These are phyloP conservation scores for Modicella reniformis DNA, from an alignment of 371 early-diverging fungal genomes.

Conservation along the genomic window DNA sequence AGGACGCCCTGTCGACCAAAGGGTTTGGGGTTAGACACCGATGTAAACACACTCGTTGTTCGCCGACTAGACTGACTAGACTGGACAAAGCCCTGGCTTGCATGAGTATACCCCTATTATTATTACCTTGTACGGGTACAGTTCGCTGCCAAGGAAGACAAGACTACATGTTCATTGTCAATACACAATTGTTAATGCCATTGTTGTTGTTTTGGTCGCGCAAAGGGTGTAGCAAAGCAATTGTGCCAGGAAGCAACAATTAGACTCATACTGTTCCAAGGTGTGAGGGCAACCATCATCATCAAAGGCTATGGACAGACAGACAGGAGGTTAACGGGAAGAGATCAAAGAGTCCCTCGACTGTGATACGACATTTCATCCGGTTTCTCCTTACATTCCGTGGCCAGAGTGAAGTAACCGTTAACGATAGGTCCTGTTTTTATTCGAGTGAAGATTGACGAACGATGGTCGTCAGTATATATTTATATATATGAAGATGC, in stretches of 20 bases:
- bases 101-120: background rate
- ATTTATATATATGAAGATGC: no score
- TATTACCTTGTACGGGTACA: slow-evolving; percentile 72
- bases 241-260: no score
- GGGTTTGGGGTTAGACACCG: background rate
- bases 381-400: slow-evolving; percentile 69
- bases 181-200: no score
- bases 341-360: no score
- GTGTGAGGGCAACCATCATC: slow-evolving; percentile 79
- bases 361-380: no score
- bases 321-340: background rate
- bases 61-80: no score
- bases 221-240: background rate
- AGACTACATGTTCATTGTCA: slow-evolving; percentile 56
- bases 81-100: no score
- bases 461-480: background rate
- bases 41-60: no score
- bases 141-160: slow-evolving; percentile 73
- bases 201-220: no score
- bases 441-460: background rate
- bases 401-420: slow-evolving; percentile 73
- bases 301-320: slow-evolving; percentile 61
- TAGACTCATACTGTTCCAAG: slow-evolving; percentile 68
- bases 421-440: slow-evolving; percentile 69
- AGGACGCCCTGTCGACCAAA: slow-evolving; percentile 60